Base-by-base conservation (phyloP, 2,329 filamentous ascomycete genomes). In the Chalaropsis thielavioides region DNA sequence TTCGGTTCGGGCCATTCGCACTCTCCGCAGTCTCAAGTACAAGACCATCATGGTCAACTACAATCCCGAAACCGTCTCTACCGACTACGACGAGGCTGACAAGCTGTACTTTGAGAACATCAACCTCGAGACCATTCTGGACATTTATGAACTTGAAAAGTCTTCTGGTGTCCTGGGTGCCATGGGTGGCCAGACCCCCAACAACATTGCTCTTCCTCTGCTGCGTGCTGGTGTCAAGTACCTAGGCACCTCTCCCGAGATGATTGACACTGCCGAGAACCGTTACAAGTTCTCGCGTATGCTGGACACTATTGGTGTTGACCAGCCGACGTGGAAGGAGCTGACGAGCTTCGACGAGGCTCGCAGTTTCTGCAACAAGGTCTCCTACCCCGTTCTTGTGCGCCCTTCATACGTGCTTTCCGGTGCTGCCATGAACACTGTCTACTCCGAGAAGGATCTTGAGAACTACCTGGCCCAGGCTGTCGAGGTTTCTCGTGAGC, bases 271-370 rank as follows among this genome's bases (percentile, higher is more conserved):
- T 43, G 94, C 94, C 1, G 94, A 99, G 79, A 97, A 99, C 75
- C 83, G 94, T 66, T 97, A 95, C 82, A 97, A 97, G 80, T 97
- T 97, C 80, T 96, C 91, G 54, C 90, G 94, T 72, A 96, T 97
- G 90, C 81, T 97, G 69, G 94, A 99, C 76, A 84, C 89, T 70
- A 96, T 97, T 70, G 87, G 83, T 31, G 94, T 99, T 40, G 94
- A 99, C 74, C 94, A 99, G 77, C 94, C 94, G 5, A 89, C 89
- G 7, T 99, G 94, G 94, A 97, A 96, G 78, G 94, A 97, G 75
- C 80, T 97, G 64, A 97, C 92, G 2, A 96, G 90, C 78, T 91
- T 96, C 69, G 87, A 92, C 51, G 94, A 97, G 72, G 94, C 94
- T 0, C 86, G 83, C 69, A 80, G 81, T 1, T 99, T 99, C 80